These are phyloP conservation scores for Boletus eberwhitei DNA, from an alignment of 768 basidiomycete species.

Conservation along the genomic window DNA sequence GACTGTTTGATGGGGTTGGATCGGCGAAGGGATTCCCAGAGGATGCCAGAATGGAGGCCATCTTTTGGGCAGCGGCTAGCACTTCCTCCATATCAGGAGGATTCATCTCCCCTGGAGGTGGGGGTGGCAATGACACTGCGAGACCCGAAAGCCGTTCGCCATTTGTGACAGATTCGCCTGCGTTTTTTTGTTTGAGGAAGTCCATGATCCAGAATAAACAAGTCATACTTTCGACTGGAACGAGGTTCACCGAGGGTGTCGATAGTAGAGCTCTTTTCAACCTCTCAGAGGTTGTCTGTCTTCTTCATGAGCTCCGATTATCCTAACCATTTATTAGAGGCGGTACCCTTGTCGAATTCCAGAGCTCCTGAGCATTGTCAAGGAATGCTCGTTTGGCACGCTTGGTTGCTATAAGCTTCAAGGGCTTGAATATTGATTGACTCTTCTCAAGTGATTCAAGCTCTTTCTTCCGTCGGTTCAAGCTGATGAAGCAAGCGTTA, in stretches of 20 bases:
- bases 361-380: neutral
- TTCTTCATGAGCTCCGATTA: neutral
- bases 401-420: neutral
- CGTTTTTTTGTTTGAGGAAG: too few relatives aligned
- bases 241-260: too few relatives aligned
- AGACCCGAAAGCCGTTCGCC: neutral
- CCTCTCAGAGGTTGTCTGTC: slow-evolving; percentile 1
- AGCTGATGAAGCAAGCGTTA: neutral
- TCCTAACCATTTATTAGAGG: too few relatives aligned
- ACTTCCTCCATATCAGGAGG: slow-evolving; percentile 1
- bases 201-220: too few relatives aligned
- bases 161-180: too few relatives aligned
- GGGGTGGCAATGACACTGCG: too few relatives aligned
- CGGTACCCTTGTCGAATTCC: neutral
- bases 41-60: neutral
- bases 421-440: neutral
- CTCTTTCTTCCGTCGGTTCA: too few relatives aligned
- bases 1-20: neutral
- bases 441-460: neutral
- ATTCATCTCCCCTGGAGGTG: neutral
- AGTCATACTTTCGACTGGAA: too few relatives aligned
- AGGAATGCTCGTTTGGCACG: neutral
- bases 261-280: neutral
- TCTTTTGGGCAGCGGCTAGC: neutral
- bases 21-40: neutral